Percentiles rank a stretch among this genome's conserved stretches.
These are phyloP conservation scores for Phialemoniopsis sp. DNA, from an alignment of 2,329 filamentous ascomycete genomes.

Conservation along the genomic window DNA sequence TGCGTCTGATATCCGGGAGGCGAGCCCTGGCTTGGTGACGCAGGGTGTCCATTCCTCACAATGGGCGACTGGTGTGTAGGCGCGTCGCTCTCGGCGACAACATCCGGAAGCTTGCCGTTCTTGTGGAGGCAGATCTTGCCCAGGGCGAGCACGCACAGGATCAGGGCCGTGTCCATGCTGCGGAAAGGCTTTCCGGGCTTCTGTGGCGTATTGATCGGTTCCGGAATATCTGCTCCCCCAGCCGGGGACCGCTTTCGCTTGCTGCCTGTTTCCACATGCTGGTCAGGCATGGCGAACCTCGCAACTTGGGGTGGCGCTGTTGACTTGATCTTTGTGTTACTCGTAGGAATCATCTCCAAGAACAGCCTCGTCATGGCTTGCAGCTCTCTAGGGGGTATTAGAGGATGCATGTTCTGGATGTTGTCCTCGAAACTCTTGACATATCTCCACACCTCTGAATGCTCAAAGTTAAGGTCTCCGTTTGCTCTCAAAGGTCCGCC, in stretches of 20 bases:
- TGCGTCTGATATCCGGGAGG: slow-evolving; percentile 41
- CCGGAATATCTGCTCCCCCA: slow-evolving; percentile 20
- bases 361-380: slow-evolving; percentile 49
- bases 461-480: slow-evolving; percentile 51
- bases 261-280: slow-evolving; percentile 19
- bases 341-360: slow-evolving; percentile 39
- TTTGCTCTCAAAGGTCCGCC: slow-evolving; percentile 29
- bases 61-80: slow-evolving; percentile 26
- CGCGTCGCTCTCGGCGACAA: slow-evolving; percentile 45
- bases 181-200: slow-evolving; percentile 51
- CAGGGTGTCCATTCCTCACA: slow-evolving; percentile 45
- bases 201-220: slow-evolving; percentile 16
- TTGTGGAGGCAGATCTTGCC: slow-evolving; percentile 72
- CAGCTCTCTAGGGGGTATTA: slow-evolving; percentile 50
- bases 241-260: slow-evolving; percentile 56
- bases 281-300: slow-evolving; percentile 20
- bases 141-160: slow-evolving; percentile 78
- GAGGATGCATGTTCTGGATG: slow-evolving; percentile 63
- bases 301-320: slow-evolving; percentile 13
- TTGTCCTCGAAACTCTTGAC: slow-evolving; percentile 55
- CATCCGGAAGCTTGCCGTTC: slow-evolving; percentile 47
- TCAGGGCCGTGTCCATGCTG: slow-evolving; percentile 74
- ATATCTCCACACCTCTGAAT: slow-evolving; percentile 45
- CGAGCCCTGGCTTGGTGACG: slow-evolving; percentile 51
- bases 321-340: slow-evolving; percentile 12